Evolutionary conservation across 2,329 filamentous ascomycete species (phyloP).

Genomic region (Fusarium fujikuroi): DNA sequence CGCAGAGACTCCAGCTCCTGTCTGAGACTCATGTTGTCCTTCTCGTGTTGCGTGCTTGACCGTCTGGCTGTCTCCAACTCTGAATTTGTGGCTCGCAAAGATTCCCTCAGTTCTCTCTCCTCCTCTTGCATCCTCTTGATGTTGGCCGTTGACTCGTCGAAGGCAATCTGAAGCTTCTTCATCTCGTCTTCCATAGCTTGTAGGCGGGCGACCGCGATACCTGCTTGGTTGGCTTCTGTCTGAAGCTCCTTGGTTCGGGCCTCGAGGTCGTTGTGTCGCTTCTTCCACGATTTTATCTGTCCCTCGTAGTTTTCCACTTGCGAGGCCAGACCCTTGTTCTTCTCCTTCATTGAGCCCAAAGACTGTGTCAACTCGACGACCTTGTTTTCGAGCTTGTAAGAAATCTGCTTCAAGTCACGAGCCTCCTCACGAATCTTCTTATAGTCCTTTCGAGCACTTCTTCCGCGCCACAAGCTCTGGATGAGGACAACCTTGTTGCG

Average conservation of each 20-base stretch:
- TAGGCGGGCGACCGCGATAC: constrained; percentile 90
- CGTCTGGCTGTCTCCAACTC: constrained; percentile 85
- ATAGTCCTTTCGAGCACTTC: constrained; percentile 81
- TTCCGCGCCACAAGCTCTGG: constrained; percentile 93
- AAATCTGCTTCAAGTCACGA: constrained; percentile 98
- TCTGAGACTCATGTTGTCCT: constrained; percentile 84
- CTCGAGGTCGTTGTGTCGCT: constrained; percentile 88
- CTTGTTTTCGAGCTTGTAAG: constrained; percentile 99
- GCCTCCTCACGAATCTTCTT: constrained; percentile 94
- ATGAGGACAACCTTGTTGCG: constrained; percentile 89
- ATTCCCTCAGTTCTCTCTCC: constrained; percentile 85
- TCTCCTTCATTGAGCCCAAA: constrained; percentile 88
- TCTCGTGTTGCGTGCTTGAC: constrained; percentile 79
- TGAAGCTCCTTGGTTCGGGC: constrained; percentile 92
- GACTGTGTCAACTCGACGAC: constrained; percentile 97
- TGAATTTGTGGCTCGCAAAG: constrained; percentile 78
- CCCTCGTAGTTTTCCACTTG: constrained; percentile 96
- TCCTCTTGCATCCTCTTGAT: constrained; percentile 96
- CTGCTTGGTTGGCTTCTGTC: constrained; percentile 95
- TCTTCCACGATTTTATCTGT: constrained; percentile 97
- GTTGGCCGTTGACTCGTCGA: constrained; percentile 89
- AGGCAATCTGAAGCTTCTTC: constrained; percentile 86
- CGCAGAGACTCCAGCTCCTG: constrained; percentile 91
- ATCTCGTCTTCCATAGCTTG: constrained; percentile 96
- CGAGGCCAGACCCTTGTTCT: constrained; percentile 88